A percentile compares a stretch with the other conserved stretches of the same genome.
These are phyloP conservation scores for Neonectria magnoliae DNA, from an alignment of 2,329 filamentous ascomycete species.

Conservation along the genomic window DNA sequence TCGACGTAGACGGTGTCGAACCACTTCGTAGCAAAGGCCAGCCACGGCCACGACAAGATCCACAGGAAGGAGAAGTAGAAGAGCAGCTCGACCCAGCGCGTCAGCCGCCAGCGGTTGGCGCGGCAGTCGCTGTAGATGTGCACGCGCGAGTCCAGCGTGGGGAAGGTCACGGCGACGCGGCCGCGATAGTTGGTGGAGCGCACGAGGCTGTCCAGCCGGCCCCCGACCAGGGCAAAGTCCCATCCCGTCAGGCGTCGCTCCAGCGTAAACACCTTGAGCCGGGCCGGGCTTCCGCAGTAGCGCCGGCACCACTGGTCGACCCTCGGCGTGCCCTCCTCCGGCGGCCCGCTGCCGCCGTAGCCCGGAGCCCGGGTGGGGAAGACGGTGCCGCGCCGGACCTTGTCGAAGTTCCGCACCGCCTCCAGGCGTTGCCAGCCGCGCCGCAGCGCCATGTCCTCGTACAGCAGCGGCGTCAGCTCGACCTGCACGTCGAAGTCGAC, in stretches of 20 bases:
- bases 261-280: conserved; percentile 66
- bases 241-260: conserved; percentile 67
- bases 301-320: conserved; percentile 72
- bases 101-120: conserved; percentile 73
- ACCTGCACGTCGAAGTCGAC: conserved; percentile 69
- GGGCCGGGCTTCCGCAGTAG: conserved; percentile 68
- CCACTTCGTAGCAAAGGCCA: conserved; percentile 73
- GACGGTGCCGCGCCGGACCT: conserved; percentile 72
- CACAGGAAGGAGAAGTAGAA: conserved; percentile 75
- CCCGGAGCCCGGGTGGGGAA: conserved; percentile 61
- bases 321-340: conserved; percentile 46
- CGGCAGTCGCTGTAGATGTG: conserved; percentile 72
- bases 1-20: conserved; percentile 72
- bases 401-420: conserved; percentile 67
- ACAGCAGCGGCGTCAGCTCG: conserved; percentile 68
- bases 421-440: conserved; percentile 56
- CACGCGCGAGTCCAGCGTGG: conserved; percentile 63
- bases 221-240: conserved; percentile 63
- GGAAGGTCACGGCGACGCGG: conserved; percentile 66
- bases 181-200: conserved; percentile 75
- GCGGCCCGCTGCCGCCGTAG: conserved; percentile 44
- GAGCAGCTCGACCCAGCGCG: conserved; percentile 69
- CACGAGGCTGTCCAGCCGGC: conserved; percentile 66
- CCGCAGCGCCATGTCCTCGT: conserved; percentile 53
- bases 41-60: conserved; percentile 75